Percentiles rank a stretch among this genome's conserved stretches.
These are phyloP conservation scores for Torulaspora delbrueckii DNA, from an alignment of 805 yeast species.

Conservation along the genomic window DNA sequence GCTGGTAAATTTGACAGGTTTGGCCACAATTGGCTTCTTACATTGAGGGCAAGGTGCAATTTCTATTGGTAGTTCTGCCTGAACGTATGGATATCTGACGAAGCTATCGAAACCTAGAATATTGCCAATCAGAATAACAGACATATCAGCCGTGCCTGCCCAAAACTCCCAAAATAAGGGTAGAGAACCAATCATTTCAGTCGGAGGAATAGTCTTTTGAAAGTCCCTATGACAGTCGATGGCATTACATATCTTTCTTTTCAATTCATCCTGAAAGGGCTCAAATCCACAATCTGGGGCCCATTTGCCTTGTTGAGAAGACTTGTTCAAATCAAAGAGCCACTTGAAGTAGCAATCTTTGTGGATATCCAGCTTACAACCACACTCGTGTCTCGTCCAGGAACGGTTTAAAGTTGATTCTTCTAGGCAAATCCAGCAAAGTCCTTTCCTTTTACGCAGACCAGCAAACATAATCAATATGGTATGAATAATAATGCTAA, in stretches of 20 bases:
- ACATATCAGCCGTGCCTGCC: slow-evolving; percentile 8
- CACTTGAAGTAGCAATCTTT: slow-evolving; percentile 27
- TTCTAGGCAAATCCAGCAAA: slow-evolving; percentile 34
- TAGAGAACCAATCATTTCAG: slow-evolving; percentile 13
- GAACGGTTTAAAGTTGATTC: slow-evolving; percentile 14
- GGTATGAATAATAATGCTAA: background rate
- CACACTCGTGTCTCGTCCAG: slow-evolving; percentile 30
- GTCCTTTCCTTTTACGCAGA: slow-evolving; percentile 10
- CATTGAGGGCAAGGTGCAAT: slow-evolving; percentile 24
- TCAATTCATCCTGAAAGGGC: slow-evolving; percentile 12
- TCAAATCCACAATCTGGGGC: slow-evolving; percentile 4
- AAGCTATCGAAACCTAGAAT: slow-evolving; percentile 8
- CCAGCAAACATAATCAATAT: slow-evolving; percentile 2
- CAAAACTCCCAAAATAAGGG: slow-evolving; percentile 15
- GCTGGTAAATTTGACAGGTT: slow-evolving; percentile 8
- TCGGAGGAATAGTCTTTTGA: slow-evolving; percentile 14
- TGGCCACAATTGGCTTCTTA: slow-evolving; percentile 11
- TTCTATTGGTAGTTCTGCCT: slow-evolving; percentile 10
- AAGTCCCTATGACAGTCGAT: slow-evolving; percentile 21
- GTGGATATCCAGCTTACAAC: slow-evolving; percentile 32
- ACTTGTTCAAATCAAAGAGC: slow-evolving; percentile 20
- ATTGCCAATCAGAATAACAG: slow-evolving; percentile 8
- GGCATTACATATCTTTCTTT: slow-evolving; percentile 14
- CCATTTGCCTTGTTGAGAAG: slow-evolving; percentile 5
- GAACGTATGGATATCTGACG: background rate